Conservation (phyloP, 345 rosid species). For the rapeseed (Brassica napus) region Da-Ae NC_063435.1:14772501-14773000, state of each 20-base stretch:
- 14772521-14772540: too few relatives aligned
- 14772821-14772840: slow-evolving; percentile 16
- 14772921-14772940: slow-evolving; percentile 58
- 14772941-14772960: slow-evolving; percentile 46
- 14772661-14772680: background rate
- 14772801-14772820: slow-evolving; percentile 16
- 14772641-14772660: too few relatives aligned
- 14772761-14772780: slow-evolving; percentile 38
- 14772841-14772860: slow-evolving; percentile 7
- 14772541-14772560: too few relatives aligned
- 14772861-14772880: slow-evolving; percentile 58
- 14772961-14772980: slow-evolving; percentile 39
- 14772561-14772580: too few relatives aligned
- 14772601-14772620: too few relatives aligned
- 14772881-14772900: slow-evolving; percentile 66
- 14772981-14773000: slow-evolving; percentile 39
- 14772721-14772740: slow-evolving; percentile 38
- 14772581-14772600: too few relatives aligned
- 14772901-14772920: slow-evolving; percentile 64
- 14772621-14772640: too few relatives aligned
- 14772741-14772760: slow-evolving; percentile 53
- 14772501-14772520: too few relatives aligned
- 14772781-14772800: background rate
- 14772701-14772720: slow-evolving; percentile 56
- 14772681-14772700: slow-evolving; percentile 42